Percentiles rank a stretch among this genome's conserved stretches.
Evolutionary conservation across 2,329 filamentous ascomycete genomes (phyloP).

Genomic region (Penicillium sp.): DNA sequence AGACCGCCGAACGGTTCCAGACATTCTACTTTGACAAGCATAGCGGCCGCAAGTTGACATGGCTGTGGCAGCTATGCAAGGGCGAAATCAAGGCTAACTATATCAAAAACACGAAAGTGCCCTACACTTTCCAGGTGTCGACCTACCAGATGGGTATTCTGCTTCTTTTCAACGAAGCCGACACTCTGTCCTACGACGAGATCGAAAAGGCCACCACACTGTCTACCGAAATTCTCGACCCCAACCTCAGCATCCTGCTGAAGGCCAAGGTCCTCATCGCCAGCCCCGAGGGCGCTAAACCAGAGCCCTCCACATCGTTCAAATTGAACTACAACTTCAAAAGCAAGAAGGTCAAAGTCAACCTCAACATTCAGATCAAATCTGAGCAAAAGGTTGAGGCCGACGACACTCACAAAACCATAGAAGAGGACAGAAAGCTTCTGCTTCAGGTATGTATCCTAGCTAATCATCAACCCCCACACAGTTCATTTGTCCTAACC

Average conservation of each 20-base stretch:
- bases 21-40: constrained; percentile 96
- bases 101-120: constrained; percentile 82
- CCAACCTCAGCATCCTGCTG: constrained; percentile 78
- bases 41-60: constrained; percentile 91
- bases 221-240: constrained; percentile 78
- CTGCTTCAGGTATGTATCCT: constrained; percentile 79
- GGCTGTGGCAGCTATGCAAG: constrained; percentile 98
- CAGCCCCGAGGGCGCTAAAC: constrained; percentile 70
- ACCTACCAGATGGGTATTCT: constrained; percentile 98
- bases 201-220: constrained; percentile 80
- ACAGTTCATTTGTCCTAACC: constrained; percentile 12
- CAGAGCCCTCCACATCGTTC: constrained; percentile 75
- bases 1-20: constrained; percentile 85
- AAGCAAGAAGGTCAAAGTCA: constrained; percentile 97
- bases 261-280: constrained; percentile 88
- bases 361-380: constrained; percentile 91
- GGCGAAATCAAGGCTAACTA: constrained; percentile 95
- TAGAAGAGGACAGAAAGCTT: constrained; percentile 95
- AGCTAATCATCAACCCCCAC: constrained; percentile 17
- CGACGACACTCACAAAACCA: constrained; percentile 97
- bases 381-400: constrained; percentile 95
- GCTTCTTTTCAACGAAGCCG: constrained; percentile 88
- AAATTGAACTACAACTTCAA: constrained; percentile 92
- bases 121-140: constrained; percentile 95
- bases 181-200: constrained; percentile 81